Evolutionary conservation across 495 filamentous ascomycete species (phyloP).

Genomic region (Mycothermus thermophilus): DNA sequence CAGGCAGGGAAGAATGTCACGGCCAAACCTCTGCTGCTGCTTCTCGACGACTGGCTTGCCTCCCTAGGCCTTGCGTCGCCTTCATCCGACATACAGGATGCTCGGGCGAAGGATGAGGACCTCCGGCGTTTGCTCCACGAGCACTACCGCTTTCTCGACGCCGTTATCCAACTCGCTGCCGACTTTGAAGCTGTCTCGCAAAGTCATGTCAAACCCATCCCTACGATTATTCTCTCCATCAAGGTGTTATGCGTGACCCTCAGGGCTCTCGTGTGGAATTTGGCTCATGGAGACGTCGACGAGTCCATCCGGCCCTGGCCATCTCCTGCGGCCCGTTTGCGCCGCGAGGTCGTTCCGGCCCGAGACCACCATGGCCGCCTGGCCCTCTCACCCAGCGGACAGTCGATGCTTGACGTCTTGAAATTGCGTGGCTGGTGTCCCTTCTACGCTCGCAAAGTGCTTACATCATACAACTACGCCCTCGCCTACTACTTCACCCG

Average conservation of each 20-base stretch:
- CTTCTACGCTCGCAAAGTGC: constrained; percentile 9
- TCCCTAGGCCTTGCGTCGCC: constrained; percentile 1
- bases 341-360: constrained; percentile 6
- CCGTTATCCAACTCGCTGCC: constrained; percentile 11
- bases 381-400: constrained; percentile 6
- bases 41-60: constrained; percentile 11
- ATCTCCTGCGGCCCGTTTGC: constrained; percentile 1
- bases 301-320: constrained; percentile 8
- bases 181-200: constrained; percentile 16
- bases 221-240: constrained; percentile 13
- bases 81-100: background rate
- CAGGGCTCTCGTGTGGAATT: constrained; percentile 7
- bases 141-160: constrained; percentile 10
- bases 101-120: background rate
- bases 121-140: constrained; percentile 6
- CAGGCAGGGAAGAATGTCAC: constrained; percentile 8
- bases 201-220: constrained; percentile 11
- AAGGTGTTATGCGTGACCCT: constrained; percentile 14
- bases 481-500: constrained; percentile 13
- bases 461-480: constrained; percentile 10
- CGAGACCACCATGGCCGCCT: constrained; percentile 2
- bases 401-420: constrained; percentile 12
- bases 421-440: constrained; percentile 14
- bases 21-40: constrained; percentile 6
- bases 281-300: constrained; percentile 7